Percentiles rank a stretch among this genome's conserved stretches.
Conservation (phyloP, 495 filamentous ascomycete species). For the Venustampulla echinocandica region DNA sequence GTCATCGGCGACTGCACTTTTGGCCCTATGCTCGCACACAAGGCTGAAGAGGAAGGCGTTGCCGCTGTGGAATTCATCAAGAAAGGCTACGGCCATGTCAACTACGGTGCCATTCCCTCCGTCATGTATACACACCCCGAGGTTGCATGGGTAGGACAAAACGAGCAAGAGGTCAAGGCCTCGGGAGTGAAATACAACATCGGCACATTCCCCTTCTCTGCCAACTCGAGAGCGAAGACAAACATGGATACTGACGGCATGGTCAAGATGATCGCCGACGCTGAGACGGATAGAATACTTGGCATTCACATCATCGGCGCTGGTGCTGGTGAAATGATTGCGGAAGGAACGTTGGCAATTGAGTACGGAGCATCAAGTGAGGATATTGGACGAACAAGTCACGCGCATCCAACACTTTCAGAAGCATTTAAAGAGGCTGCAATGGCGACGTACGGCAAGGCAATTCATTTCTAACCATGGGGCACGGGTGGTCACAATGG, state of each 20-base stretch:
- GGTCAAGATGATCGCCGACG: conserved; percentile 95
- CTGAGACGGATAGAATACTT: conserved; percentile 90
- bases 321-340: conserved; percentile 98
- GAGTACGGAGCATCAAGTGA: conserved; percentile 95
- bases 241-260: conserved; percentile 94
- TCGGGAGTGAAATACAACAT: conserved; percentile 81
- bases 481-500: not conserved
- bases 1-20: conserved; percentile 96
- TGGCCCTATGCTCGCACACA: conserved; percentile 98
- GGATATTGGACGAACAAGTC: conserved; percentile 90
- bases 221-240: conserved; percentile 97
- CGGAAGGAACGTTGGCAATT: conserved; percentile 87
- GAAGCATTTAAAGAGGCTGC: conserved; percentile 99
- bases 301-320: conserved; percentile 95
- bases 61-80: conserved; percentile 93
- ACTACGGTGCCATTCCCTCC: conserved; percentile 94
- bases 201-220: conserved; percentile 92
- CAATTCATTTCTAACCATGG: conserved; percentile 78
- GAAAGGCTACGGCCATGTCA: conserved; percentile 96
- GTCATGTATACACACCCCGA: conserved; percentile 99
- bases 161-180: conserved; percentile 90
- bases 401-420: conserved; percentile 85
- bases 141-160: conserved; percentile 97
- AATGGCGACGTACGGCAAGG: conserved; percentile 94
- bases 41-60: conserved; percentile 96